Conservation (phyloP, 345 rosid genomes). For the Turritis glabra region DNA sequence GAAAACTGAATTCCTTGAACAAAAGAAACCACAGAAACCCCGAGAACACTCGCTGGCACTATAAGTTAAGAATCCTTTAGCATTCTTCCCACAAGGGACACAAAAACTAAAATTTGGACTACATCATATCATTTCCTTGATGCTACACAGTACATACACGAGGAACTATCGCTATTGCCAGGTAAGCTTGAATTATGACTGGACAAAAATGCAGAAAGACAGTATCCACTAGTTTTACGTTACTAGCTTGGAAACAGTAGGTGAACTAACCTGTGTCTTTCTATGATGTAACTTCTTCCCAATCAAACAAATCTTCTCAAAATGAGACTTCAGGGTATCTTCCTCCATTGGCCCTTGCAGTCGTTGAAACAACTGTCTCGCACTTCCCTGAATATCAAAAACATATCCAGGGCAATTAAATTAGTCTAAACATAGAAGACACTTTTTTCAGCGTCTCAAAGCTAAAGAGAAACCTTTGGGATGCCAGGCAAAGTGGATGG, state of each 20-base stretch:
- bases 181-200: not conserved
- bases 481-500: constrained; percentile 99
- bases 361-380: constrained; percentile 95
- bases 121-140: not conserved
- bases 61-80: constrained; percentile 14
- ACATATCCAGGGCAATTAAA: constrained; percentile 26
- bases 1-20: constrained; percentile 3
- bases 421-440: constrained; percentile 32
- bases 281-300: constrained; percentile 68
- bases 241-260: constrained; percentile 18
- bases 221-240: constrained; percentile 1
- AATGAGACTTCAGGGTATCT: constrained; percentile 92
- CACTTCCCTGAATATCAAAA: constrained; percentile 80
- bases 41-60: not conserved
- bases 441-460: constrained; percentile 23
- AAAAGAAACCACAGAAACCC: constrained; percentile 12
- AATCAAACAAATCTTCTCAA: constrained; percentile 81
- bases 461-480: constrained; percentile 63
- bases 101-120: constrained; percentile 16
- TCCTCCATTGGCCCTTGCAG: constrained; percentile 98
- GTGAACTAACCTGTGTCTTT: constrained; percentile 70
- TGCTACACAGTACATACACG: not conserved
- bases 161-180: constrained; percentile 18
- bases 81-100: not conserved
- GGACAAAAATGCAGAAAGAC: constrained; percentile 8